Evolutionary conservation across 345 rosid species (phyloP).

Genomic region (Eucalyptus coolabah): DNA sequence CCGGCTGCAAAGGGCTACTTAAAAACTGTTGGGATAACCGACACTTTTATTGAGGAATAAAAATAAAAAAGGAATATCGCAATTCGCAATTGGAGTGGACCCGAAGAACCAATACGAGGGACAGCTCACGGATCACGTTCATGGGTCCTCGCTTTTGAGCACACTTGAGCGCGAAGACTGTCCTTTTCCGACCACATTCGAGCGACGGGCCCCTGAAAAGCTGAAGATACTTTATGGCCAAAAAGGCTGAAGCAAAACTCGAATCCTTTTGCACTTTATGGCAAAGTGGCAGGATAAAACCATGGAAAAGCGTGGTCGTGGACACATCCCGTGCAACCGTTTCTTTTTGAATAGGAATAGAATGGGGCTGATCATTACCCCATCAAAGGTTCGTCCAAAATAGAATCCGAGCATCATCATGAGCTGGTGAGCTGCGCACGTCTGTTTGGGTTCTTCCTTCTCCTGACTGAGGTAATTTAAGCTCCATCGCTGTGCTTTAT

Average conservation of each 20-base stretch:
- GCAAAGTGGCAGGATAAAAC: background rate
- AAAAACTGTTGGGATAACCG: background rate
- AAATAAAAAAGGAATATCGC: background rate
- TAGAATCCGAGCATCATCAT: background rate
- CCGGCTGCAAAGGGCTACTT: background rate
- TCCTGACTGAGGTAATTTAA: background rate
- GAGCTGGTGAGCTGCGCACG: background rate
- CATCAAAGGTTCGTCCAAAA: background rate
- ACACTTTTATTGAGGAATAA: background rate
- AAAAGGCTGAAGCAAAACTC: background rate
- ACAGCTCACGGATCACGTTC: background rate
- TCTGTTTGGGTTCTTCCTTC: background rate
- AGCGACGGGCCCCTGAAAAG: background rate
- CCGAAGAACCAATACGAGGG: background rate
- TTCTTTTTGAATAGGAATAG: background rate
- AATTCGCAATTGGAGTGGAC: background rate
- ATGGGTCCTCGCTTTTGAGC: background rate
- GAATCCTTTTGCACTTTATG: background rate
- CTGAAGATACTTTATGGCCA: background rate
- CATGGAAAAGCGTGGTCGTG: background rate
- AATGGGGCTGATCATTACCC: background rate
- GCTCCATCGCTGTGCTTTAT: background rate
- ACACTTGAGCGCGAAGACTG: background rate
- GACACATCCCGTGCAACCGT: background rate
- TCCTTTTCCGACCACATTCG: background rate